A percentile compares a stretch with the other conserved stretches of the same genome.
Evolutionary conservation across 225 moss, liverwort and hornwort species (phyloP).

Genomic region (Physcomitrium patens): DNA sequence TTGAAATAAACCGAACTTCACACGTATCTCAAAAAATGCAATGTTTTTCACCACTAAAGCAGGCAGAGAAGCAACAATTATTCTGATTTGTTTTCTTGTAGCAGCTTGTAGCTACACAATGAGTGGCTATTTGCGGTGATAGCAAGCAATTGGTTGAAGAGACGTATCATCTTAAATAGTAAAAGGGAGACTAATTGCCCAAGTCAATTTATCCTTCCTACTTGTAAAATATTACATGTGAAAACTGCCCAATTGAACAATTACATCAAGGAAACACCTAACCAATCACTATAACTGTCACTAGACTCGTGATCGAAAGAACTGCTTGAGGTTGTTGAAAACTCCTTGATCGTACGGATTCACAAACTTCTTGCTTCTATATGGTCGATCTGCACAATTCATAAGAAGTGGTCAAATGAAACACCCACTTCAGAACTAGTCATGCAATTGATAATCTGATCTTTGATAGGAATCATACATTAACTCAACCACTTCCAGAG

Average conservation of each 20-base stretch:
- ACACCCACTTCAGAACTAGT: constrained; percentile 1
- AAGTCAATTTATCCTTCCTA: constrained; percentile 19
- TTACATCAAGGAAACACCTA: constrained; percentile 13
- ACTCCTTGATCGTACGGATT: constrained; percentile 66
- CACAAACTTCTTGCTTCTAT: constrained; percentile 53
- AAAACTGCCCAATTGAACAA: constrained; percentile 28
- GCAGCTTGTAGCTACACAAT: constrained; percentile 16
- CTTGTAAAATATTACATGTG: background rate
- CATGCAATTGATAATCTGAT: background rate
- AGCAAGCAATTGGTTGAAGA: background rate
- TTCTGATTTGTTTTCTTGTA: constrained; percentile 22
- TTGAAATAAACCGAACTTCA: constrained; percentile 8
- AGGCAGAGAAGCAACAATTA: background rate
- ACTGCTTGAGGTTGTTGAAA: constrained; percentile 49
- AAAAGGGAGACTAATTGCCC: constrained; percentile 17
- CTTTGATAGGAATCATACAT: background rate
- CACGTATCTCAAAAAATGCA: constrained; percentile 5
- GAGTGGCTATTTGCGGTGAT: constrained; percentile 22
- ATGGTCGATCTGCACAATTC: constrained; percentile 45
- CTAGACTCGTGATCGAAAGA: constrained; percentile 51
- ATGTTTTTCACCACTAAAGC: background rate
- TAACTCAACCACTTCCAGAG: background rate
- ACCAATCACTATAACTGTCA: constrained; percentile 12
- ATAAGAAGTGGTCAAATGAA: constrained; percentile 18
- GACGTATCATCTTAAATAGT: constrained; percentile 18